phyloP scores from a whole-genome alignment of 129 eudicot genomes.

The Helianthus tuberosus region DNA sequence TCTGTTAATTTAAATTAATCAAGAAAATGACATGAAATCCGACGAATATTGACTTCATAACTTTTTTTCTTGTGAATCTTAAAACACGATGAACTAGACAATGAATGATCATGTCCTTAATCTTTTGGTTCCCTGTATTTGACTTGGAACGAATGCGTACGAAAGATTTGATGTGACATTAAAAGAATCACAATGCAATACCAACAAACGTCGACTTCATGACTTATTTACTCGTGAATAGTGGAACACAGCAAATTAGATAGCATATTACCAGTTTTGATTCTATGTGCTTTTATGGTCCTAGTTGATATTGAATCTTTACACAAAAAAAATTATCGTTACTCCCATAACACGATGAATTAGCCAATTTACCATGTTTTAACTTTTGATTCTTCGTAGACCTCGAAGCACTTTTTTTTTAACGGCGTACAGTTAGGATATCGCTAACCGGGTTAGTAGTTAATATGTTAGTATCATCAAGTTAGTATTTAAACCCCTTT shows the following conservation, averaged over 20 bases:
- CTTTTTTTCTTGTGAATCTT: constrained; percentile 8
- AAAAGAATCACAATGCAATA: constrained; percentile 11
- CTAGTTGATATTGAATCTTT: background rate
- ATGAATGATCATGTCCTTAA: background rate
- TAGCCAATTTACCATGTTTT: background rate
- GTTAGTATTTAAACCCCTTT: no score
- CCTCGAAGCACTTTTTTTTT: background rate
- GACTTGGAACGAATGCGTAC: background rate
- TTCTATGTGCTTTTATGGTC: background rate
- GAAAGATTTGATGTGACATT: constrained; percentile 6
- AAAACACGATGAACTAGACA: constrained; percentile 4
- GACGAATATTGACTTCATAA: constrained; percentile 9
- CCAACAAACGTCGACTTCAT: background rate
- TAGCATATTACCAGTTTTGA: background rate
- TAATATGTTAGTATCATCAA: no score
- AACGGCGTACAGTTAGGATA: no score
- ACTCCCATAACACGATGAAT: background rate
- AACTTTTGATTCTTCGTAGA: background rate
- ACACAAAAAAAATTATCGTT: background rate
- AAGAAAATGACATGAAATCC: constrained; percentile 17
- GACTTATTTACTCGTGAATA: constrained; percentile 6
- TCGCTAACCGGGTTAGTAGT: no score
- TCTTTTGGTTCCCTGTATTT: constrained; percentile 14
- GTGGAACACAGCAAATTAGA: background rate
- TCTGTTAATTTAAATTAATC: constrained; percentile 14